Evolutionary conservation across 1,284 basidiomycete species (phyloP), one percentile per base, ranked within the genome.

Genomic region (Coriolopsis trogii): DNA sequence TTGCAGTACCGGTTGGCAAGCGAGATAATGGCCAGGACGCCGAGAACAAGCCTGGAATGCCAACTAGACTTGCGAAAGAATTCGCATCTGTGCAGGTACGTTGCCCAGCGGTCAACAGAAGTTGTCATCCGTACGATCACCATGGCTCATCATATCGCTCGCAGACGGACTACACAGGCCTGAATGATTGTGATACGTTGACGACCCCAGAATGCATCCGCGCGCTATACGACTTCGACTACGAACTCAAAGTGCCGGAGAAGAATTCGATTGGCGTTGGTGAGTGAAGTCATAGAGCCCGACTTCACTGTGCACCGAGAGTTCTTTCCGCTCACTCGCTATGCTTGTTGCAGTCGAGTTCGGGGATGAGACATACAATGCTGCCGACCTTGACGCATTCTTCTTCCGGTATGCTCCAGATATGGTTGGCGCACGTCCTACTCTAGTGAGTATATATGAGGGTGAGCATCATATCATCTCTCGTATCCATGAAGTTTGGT

Each of bases 271-370:
- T 61, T 25, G 57, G 41, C 3, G 51, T 61, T 10, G 60, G 60
- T 61, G 29, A 47, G 59, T 13, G 25, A 16, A 12, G 23, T 26
- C 28, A 20, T 12, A 6, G 21, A 40, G 24, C 10, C 13, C 16
- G 30, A n/a, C 54, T 34, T 70, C 7, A 70, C 70, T 37, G 60
- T 64, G 4, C 75, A 78, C 48, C 63, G 75, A 10, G 70, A 76
- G 54, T 56, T 70, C 53, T 78, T n/a, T n/a, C n/a, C n/a, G n/a
- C n/a, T n/a, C n/a, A n/a, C n/a, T n/a, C n/a, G n/a, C n/a, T n/a
- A n/a, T n/a, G n/a, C n/a, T n/a, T n/a, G n/a, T 71, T 55, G 9
- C 45, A 73, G 78, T 80, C 37, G 78, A 80, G 59, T 76, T 76
- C 52, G 77, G 74, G 0, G 75, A 77, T 12, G 74, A 80, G 59